phyloP scores from a whole-genome alignment of 345 rosid genomes.

The Bruguiera parviflora region DNA sequence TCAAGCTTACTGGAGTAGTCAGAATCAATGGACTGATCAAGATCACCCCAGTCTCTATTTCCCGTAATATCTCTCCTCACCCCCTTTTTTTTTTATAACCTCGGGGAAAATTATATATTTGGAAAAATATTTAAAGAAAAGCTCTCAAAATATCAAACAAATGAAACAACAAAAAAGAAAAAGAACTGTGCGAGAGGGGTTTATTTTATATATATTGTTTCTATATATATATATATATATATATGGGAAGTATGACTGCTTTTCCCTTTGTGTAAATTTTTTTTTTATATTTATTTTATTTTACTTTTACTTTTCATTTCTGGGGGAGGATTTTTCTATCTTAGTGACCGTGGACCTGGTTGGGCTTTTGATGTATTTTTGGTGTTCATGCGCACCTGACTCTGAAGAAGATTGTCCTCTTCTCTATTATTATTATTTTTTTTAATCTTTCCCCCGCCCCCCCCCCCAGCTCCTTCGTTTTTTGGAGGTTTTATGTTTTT shows the following conservation, averaged over 20 bases:
- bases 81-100: not conserved
- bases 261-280: slow-evolving; percentile 29
- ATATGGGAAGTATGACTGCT: slow-evolving; percentile 29
- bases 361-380: slow-evolving; percentile 22
- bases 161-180: slow-evolving; percentile 14
- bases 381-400: slow-evolving; percentile 20
- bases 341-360: slow-evolving; percentile 11
- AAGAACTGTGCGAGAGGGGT: not conserved
- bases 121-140: not conserved
- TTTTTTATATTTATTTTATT: slow-evolving; percentile 16
- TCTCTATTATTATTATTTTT: not conserved
- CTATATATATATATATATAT: not conserved
- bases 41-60: slow-evolving; percentile 62
- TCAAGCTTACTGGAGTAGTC: slow-evolving; percentile 85
- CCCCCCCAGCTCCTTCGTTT: too few relatives aligned
- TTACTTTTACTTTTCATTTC: not conserved
- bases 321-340: slow-evolving; percentile 5
- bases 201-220: too few relatives aligned
- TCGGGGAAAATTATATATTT: not conserved
- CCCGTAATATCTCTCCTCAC: slow-evolving; percentile 49
- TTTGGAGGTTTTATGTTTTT: too few relatives aligned
- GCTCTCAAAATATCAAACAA: slow-evolving; percentile 2
- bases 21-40: slow-evolving; percentile 68
- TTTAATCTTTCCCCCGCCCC: not conserved
- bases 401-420: slow-evolving; percentile 2